Evolutionary conservation across 495 filamentous ascomycete genomes (phyloP).

Genomic region (Hamigera avellanea): DNA sequence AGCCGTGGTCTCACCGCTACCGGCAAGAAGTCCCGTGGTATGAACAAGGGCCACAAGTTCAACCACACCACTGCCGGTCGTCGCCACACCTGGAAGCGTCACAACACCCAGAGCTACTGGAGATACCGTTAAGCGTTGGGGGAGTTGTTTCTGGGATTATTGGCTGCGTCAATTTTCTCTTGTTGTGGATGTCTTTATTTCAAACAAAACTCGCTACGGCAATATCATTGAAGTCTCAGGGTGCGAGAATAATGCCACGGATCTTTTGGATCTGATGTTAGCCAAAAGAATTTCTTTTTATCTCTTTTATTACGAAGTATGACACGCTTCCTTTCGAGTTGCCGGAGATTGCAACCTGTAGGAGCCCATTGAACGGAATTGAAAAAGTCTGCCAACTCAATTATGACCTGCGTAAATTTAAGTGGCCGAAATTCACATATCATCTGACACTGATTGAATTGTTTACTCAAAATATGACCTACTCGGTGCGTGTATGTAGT

Average conservation of each 20-base stretch:
- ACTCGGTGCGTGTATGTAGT: too few relatives aligned
- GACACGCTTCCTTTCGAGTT: background rate
- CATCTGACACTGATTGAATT: too few relatives aligned
- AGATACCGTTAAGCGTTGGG: conserved; percentile 53
- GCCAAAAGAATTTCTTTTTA: conserved; percentile 30
- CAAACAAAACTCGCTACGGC: conserved; percentile 23
- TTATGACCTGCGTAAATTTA: too few relatives aligned
- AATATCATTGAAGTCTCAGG: conserved; percentile 18
- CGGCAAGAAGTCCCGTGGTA: conserved; percentile 97
- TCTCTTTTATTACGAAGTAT: conserved; percentile 1
- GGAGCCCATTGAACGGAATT: background rate
- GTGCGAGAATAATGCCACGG: conserved; percentile 33
- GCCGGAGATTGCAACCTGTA: background rate
- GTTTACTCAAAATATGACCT: too few relatives aligned
- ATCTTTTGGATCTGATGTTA: conserved; percentile 31
- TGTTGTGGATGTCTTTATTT: conserved; percentile 28
- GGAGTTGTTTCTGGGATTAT: conserved; percentile 11
- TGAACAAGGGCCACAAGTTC: conserved; percentile 97
- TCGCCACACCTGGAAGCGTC: conserved; percentile 98
- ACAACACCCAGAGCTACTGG: conserved; percentile 96
- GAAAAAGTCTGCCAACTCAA: too few relatives aligned
- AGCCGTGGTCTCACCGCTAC: conserved; percentile 90
- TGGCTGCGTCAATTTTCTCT: conserved; percentile 16
- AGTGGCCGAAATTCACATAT: too few relatives aligned
- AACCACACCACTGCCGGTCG: conserved; percentile 93